A percentile compares a stretch with the other conserved stretches of the same genome.
phyloP scores from a whole-genome alignment of 129 eudicot genomes.

The Flaveria sonorensis region DNA sequence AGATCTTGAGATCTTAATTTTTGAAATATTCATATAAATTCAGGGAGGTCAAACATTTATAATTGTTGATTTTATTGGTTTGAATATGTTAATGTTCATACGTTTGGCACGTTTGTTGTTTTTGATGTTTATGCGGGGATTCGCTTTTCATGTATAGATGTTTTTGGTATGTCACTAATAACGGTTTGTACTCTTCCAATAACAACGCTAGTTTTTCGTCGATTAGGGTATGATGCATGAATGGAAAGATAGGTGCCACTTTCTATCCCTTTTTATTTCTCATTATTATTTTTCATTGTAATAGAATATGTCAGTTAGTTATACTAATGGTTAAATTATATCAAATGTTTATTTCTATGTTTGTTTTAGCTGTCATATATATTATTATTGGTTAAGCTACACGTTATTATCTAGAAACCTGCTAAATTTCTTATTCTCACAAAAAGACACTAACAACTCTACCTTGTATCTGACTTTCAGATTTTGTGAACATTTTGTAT shows the following conservation, averaged over 20 bases:
- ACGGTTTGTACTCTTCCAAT: slow-evolving; percentile 14
- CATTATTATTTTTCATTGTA: background rate
- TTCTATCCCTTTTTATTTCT: background rate
- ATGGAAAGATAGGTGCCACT: background rate
- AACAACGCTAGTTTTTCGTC: background rate
- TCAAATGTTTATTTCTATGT: background rate
- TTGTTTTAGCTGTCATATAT: no score
- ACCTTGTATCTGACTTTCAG: no score
- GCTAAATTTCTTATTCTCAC: no score
- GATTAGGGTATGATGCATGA: background rate
- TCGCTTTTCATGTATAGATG: background rate
- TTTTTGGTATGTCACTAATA: background rate
- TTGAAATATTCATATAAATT: no score
- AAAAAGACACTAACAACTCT: no score
- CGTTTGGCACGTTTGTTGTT: background rate
- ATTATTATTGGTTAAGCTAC: no score
- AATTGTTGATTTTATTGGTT: no score
- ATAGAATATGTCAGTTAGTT: background rate
- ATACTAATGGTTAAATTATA: background rate
- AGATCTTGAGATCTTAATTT: no score
- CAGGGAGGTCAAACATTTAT: no score
- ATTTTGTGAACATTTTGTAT: no score
- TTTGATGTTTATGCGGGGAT: background rate
- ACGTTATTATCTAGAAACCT: no score
- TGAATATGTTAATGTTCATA: background rate